These are phyloP conservation scores for Citrus hindsii DNA, from an alignment of 345 rosid genomes.

Conservation along the genomic window DNA sequence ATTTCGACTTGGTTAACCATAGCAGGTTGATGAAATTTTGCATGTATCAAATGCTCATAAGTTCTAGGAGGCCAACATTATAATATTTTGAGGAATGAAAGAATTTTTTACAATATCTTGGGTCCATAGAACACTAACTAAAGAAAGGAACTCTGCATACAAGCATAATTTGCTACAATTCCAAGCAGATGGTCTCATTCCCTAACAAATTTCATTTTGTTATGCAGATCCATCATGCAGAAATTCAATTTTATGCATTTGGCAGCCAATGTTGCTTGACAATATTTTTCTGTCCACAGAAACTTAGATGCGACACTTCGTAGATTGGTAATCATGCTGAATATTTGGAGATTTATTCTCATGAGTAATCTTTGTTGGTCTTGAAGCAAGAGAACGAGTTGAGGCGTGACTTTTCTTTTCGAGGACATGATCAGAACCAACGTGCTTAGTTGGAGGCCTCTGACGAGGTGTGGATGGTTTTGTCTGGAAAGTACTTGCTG, in stretches of 20 bases:
- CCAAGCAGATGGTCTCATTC: background rate
- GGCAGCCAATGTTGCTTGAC: background rate
- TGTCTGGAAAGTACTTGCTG: slow-evolving; percentile 15
- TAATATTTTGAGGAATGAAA: background rate
- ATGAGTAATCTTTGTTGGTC: slow-evolving; percentile 8
- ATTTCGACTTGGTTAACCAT: background rate
- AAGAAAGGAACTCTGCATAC: slow-evolving; percentile 12
- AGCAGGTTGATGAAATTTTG: background rate
- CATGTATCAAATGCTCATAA: background rate
- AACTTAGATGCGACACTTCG: background rate
- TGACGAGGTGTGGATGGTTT: slow-evolving; percentile 16
- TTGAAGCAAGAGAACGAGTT: slow-evolving; percentile 18
- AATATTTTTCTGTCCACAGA: background rate
- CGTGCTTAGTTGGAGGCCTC: slow-evolving; percentile 26
- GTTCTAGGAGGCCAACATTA: background rate
- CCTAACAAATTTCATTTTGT: background rate
- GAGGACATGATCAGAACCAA: slow-evolving; percentile 14
- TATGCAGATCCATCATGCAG: background rate
- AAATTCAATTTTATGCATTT: background rate
- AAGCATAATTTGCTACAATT: slow-evolving; percentile 10
- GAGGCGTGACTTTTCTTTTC: slow-evolving; percentile 27
- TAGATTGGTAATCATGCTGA: slow-evolving; percentile 13
- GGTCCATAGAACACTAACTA: background rate
- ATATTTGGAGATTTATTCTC: slow-evolving; percentile 47
- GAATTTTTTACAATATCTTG: slow-evolving; percentile 1